Evolutionary conservation across 352 stramenopile genomes (phyloP), one percentile per base, ranked within the genome.

Genomic region (Phytophthora idaei): DNA sequence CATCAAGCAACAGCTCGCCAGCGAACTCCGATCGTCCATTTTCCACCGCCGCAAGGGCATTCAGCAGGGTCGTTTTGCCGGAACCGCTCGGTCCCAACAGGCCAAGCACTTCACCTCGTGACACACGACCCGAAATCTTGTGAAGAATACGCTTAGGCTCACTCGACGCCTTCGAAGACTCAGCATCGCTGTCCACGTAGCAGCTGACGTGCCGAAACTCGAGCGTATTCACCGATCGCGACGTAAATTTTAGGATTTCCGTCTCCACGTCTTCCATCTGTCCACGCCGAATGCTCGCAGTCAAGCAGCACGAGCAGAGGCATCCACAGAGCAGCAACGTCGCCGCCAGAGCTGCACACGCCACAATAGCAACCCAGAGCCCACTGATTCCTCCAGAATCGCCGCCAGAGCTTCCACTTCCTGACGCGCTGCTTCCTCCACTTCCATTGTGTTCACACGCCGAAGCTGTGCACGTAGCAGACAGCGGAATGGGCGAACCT

Each of bases 11-110:
- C 8, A 97, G 65, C 25, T 85, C 71, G 17, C 89, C 89, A 34
- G 78, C 76, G 47, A 85, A 75, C 17, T 72, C 63, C 14, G 71
- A 80, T 25, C 61, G 70, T 15, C 85, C 89, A 57, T 91, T 92
- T 52, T 92, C 78, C 28, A 92, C 84, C 1, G 81, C 81, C 1
- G 86, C 85, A 0, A 96, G 68, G 2, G 82, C 86, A 69, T 93
- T 96, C 34, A 94, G 42, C 28, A 96, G 55, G 55, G 83, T 96
- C 39, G 89, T 96, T 61, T 96, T 96, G 27, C 89, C 89, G 1
- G 86, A 92, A 11, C 89, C 89, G 46, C 81, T 92, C 0, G 89
- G 89, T 3, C 89, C 89, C 31, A 96, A 54, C 21, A 96, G 64
- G 0, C 83, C 86, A 5, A 94, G 63, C 28, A 94, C 82, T 50